A percentile compares a stretch with the other conserved stretches of the same genome.
Conservation (phyloP, 2,329 filamentous ascomycete species). For the Calonectria pseudoreteaudii region DNA sequence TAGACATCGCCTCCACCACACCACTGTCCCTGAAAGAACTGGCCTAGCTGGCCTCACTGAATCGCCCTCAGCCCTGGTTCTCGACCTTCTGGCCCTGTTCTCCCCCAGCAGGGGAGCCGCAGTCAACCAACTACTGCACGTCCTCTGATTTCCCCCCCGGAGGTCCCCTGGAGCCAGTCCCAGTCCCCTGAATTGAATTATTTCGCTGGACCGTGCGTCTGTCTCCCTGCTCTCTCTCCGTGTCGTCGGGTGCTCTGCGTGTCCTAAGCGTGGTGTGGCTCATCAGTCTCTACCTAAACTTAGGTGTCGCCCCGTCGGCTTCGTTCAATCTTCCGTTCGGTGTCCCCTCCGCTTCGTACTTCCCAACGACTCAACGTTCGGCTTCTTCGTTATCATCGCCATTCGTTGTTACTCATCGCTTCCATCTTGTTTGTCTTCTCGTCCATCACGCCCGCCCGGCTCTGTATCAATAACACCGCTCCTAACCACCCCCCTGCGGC, state of each 20-base stretch:
- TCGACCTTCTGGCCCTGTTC: constrained; percentile 5
- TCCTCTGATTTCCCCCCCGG: constrained; percentile 26
- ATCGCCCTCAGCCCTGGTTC: constrained; percentile 10
- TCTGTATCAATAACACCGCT: constrained; percentile 31
- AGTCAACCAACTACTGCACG: constrained; percentile 26
- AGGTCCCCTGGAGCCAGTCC: constrained; percentile 24
- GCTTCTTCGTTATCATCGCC: constrained; percentile 27
- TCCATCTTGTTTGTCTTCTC: constrained; percentile 10
- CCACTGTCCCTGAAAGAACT: constrained; percentile 9
- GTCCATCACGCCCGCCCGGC: constrained; percentile 30
- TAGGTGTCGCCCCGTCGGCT: constrained; percentile 29
- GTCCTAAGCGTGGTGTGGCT: constrained; percentile 21
- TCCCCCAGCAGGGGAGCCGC: constrained; percentile 9
- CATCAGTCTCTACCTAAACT: constrained; percentile 27
- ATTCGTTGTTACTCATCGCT: constrained; percentile 19
- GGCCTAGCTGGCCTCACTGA: constrained; percentile 21
- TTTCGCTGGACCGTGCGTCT: constrained; percentile 39
- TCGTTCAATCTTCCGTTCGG: constrained; percentile 42
- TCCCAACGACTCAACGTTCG: constrained; percentile 30
- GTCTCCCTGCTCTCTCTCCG: constrained; percentile 32
- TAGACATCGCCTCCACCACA: constrained; percentile 13
- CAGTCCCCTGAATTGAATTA: constrained; percentile 36
- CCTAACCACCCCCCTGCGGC: constrained; percentile 21
- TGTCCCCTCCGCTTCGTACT: constrained; percentile 37
- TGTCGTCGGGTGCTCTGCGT: constrained; percentile 40